Conservation (phyloP, 164 flowering plant species). For the Chimonanthus salicifolius region DNA sequence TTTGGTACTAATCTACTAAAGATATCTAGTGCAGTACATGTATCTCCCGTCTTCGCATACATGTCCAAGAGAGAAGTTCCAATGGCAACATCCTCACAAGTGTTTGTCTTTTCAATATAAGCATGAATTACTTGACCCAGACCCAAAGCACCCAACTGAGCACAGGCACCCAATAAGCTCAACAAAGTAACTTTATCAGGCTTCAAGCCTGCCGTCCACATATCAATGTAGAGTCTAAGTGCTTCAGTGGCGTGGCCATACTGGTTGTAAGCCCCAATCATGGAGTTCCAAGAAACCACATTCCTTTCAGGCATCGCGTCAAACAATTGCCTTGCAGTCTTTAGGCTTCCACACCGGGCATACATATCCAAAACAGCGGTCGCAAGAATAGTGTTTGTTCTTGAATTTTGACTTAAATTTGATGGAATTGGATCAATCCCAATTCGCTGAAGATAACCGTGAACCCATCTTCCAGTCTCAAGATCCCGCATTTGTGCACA, state of each 20-base stretch:
- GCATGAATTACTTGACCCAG: slow-evolving; percentile 25
- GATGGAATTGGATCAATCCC: slow-evolving; percentile 8
- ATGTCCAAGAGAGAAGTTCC: slow-evolving; percentile 24
- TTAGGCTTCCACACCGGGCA: slow-evolving; percentile 26
- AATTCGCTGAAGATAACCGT: slow-evolving; percentile 8
- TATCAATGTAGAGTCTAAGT: slow-evolving; percentile 16
- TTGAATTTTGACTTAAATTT: not conserved
- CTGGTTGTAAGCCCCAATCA: slow-evolving; percentile 26
- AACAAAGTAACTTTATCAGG: slow-evolving; percentile 24
- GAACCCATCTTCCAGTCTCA: slow-evolving; percentile 22
- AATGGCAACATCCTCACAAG: slow-evolving; percentile 7
- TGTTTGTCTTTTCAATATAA: slow-evolving; percentile 15
- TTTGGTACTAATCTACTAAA: slow-evolving; percentile 15
- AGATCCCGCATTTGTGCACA: slow-evolving; percentile 24
- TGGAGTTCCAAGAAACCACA: slow-evolving; percentile 26
- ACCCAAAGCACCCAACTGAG: slow-evolving; percentile 16
- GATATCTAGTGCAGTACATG: slow-evolving; percentile 15
- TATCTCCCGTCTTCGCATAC: slow-evolving; percentile 30
- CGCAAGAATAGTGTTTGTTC: slow-evolving; percentile 15
- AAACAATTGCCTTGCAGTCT: slow-evolving; percentile 16
- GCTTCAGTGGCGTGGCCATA: slow-evolving; percentile 18
- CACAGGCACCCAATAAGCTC: slow-evolving; percentile 22
- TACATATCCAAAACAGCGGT: slow-evolving; percentile 29
- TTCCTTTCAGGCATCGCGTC: slow-evolving; percentile 21
- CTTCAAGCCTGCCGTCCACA: slow-evolving; percentile 11